Percentiles rank a stretch among this genome's conserved stretches.
These are phyloP conservation scores for Chlorociboria aeruginascens DNA, from an alignment of 495 filamentous ascomycete genomes.

Conservation along the genomic window DNA sequence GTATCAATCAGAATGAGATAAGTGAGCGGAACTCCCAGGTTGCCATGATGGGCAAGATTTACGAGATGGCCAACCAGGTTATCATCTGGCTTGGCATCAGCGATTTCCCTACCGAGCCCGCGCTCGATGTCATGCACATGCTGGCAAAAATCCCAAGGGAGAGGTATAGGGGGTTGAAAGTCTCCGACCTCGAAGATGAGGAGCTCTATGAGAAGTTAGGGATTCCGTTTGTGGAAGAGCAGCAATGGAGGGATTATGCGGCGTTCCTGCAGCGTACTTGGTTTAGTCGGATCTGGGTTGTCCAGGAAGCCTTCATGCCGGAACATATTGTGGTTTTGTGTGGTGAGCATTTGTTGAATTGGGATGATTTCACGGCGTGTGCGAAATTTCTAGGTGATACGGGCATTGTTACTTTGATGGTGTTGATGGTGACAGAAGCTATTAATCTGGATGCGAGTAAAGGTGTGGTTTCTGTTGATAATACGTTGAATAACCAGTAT, in stretches of 20 bases:
- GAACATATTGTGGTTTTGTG: constrained; percentile 2
- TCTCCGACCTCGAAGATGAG: too few relatives aligned
- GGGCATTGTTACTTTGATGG: constrained; percentile 6
- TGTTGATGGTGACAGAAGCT: background rate
- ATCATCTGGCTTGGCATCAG: constrained; percentile 5
- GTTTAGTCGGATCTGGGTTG: constrained; percentile 11
- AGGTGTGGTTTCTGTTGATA: constrained; percentile 2
- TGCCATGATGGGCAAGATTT: constrained; percentile 9
- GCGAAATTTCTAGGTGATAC: constrained; percentile 2
- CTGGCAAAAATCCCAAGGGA: background rate
- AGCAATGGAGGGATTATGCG: constrained; percentile 8
- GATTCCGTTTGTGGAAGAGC: background rate
- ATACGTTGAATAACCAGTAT: constrained; percentile 10
- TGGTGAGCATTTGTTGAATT: constrained; percentile 4
- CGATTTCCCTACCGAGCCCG: background rate
- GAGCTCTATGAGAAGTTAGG: too few relatives aligned
- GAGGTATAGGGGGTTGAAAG: too few relatives aligned
- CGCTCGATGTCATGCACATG: background rate
- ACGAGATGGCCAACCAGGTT: background rate
- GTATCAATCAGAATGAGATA: constrained; percentile 11
- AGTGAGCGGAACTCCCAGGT: constrained; percentile 5
- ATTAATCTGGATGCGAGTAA: constrained; percentile 3
- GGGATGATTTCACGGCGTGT: constrained; percentile 5
- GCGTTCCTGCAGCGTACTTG: constrained; percentile 5
- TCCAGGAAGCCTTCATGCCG: constrained; percentile 12